phyloP scores from a whole-genome alignment of 2,329 filamentous ascomycete species.

The Fusarium pseudocircinatum region DNA sequence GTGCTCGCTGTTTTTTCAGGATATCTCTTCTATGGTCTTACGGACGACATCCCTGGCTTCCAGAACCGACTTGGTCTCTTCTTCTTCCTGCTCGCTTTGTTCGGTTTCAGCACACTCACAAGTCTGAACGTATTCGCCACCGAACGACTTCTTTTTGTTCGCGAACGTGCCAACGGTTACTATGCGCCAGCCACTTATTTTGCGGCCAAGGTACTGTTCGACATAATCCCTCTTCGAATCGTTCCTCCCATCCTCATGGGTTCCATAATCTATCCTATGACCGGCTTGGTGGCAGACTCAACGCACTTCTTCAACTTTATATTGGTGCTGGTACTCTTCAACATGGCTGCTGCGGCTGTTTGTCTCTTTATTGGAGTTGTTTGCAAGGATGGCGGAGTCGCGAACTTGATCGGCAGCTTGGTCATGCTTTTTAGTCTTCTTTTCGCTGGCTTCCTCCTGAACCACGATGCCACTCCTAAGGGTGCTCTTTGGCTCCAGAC shows the following conservation, averaged over 20 bases:
- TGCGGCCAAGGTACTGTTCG: conserved; percentile 95
- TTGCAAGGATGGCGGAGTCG: conserved; percentile 89
- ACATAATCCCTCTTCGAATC: conserved; percentile 92
- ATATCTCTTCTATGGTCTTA: conserved; percentile 95
- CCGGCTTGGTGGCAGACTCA: conserved; percentile 83
- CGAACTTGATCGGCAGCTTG: conserved; percentile 90
- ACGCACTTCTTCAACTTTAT: conserved; percentile 91
- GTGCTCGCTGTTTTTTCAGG: conserved; percentile 92
- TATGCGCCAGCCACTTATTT: conserved; percentile 96
- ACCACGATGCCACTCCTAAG: conserved; percentile 90
- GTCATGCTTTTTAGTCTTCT: conserved; percentile 98
- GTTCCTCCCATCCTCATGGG: conserved; percentile 96
- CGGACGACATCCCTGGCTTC: conserved; percentile 96
- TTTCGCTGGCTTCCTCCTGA: conserved; percentile 92
- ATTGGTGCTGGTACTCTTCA: conserved; percentile 92
- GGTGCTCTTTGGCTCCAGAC: conserved; percentile 90
- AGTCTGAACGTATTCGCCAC: conserved; percentile 93
- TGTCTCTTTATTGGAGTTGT: conserved; percentile 97
- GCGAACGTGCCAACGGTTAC: conserved; percentile 96
- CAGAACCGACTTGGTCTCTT: conserved; percentile 97
- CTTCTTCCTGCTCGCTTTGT: conserved; percentile 95
- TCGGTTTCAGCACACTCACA: conserved; percentile 95
- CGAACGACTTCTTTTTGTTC: conserved; percentile 88
- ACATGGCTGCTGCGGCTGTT: conserved; percentile 90
- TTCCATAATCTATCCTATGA: conserved; percentile 97